Conservation (phyloP, 768 basidiomycete species). For the Tylopilus balloui region DNA sequence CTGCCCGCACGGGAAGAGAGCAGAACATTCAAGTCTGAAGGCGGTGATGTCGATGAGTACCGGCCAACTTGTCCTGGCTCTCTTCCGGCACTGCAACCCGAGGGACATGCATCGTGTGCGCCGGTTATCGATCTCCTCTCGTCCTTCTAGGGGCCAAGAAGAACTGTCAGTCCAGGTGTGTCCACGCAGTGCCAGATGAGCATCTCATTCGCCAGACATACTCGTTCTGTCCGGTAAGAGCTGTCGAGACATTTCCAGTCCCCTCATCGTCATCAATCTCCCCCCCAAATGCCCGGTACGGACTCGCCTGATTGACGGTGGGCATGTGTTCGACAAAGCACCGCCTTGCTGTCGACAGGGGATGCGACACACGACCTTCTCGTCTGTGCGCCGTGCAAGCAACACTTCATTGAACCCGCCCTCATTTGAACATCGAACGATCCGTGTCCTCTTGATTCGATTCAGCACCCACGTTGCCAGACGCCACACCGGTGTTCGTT, state of each 20-base stretch:
- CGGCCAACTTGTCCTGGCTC: background rate
- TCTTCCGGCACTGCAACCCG: background rate
- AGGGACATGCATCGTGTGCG: constrained; percentile 3
- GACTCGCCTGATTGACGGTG: background rate
- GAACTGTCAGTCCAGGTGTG: background rate
- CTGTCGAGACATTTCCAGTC: background rate
- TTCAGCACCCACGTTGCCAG: background rate
- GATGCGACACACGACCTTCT: background rate
- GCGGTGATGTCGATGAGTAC: constrained; percentile 5
- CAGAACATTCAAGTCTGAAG: background rate
- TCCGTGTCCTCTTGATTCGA: background rate
- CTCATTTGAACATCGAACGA: background rate
- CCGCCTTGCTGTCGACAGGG: background rate
- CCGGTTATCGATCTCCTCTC: constrained; percentile 10
- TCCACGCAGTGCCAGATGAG: background rate
- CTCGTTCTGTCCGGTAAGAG: constrained; percentile 6
- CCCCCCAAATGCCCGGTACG: background rate
- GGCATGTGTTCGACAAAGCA: background rate
- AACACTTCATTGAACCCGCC: background rate
- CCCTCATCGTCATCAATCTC: background rate
- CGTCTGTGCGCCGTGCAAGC: background rate
- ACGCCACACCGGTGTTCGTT: background rate
- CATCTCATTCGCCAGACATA: background rate
- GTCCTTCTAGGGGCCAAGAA: constrained; percentile 1
- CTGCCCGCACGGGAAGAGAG: background rate